Base-by-base conservation (phyloP, 225 moss, liverwort and hornwort species). In the Bryoerythrophyllum caledonicum region DNA sequence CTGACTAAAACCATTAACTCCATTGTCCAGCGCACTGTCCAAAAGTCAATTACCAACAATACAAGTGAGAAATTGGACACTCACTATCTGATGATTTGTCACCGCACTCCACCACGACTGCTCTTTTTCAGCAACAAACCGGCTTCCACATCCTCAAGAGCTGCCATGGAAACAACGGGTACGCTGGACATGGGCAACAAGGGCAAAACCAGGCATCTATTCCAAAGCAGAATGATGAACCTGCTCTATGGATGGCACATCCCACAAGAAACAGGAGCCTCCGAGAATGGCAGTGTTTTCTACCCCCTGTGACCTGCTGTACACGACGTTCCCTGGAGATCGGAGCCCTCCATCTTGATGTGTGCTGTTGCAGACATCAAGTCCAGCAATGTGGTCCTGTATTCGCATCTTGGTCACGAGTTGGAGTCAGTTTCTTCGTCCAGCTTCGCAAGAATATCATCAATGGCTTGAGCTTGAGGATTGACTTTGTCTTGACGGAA, bases 401-500 rank as follows among this genome's bases (percentile, higher is more conserved):
- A 56, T 25, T 14, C 11, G 58, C 58, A 58, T 58, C 27, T 2
- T 25, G 26, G 58, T 58, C 26, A 58, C 27, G 6, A 58, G 58
- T 27, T 25, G 58, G 58, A 58, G 13, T 87, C 91, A 78, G 52
- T 78, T 79, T 88, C 89, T 74, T 86, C 87, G 60, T 81, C 81
- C 38, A 94, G 80, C 77, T 83, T 90, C 26, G 80, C 83, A 30
- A 96, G 89, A 67, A 84, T 73, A 74, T 89, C 86, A 9, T 93
- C 90, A 66, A 93, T 78, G 19, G 90, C 93, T 81, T 81, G 81
- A 25, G 84, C 86, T 72, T 86, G 78, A 68, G 80, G 85, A 72
- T 84, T 90, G 38, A 78, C 68, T 77, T 86, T 88, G 19, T 90
- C 86, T 67, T 86, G 90, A 20, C 89, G 79, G 58, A 96, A 93